Conservation (phyloP, 148 eudicot species). For the Gaultheria prostrata region DNA sequence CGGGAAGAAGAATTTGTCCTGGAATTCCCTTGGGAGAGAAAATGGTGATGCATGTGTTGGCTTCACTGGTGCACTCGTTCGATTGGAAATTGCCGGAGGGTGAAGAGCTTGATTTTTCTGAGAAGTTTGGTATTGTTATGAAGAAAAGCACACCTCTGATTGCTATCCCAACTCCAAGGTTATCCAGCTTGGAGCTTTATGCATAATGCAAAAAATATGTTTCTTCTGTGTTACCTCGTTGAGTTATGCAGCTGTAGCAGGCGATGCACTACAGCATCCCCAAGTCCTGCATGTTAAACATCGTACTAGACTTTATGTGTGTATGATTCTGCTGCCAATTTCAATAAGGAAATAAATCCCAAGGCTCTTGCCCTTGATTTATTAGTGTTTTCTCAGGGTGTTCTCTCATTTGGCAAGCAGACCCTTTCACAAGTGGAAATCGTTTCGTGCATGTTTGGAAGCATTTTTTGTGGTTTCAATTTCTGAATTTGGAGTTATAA, state of each 20-base stretch:
- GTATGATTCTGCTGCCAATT: background rate
- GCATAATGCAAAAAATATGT: background rate
- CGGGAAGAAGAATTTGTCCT: constrained; percentile 47
- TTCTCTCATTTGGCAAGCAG: background rate
- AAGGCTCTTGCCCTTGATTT: background rate
- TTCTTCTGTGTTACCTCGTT: background rate
- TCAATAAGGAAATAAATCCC: too few species aligned
- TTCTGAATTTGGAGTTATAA: background rate
- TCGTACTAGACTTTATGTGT: background rate
- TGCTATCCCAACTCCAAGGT: constrained; percentile 30
- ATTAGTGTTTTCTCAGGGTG: too few species aligned
- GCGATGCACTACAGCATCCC: too few species aligned
- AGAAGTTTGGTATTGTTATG: constrained; percentile 34
- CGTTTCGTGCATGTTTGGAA: background rate
- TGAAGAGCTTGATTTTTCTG: constrained; percentile 30
- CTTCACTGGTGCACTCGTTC: constrained; percentile 37
- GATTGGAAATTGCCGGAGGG: constrained; percentile 32
- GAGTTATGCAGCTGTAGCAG: too few species aligned
- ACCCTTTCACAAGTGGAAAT: background rate
- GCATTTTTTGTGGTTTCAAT: too few species aligned
- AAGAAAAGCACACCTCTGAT: constrained; percentile 30
- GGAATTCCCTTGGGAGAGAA: constrained; percentile 36
- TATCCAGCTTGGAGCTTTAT: constrained; percentile 6
- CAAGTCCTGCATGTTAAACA: too few species aligned
- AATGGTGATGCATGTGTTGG: constrained; percentile 27